Evolutionary conservation across 2,329 filamentous ascomycete genomes (phyloP).

Genomic region (Alternaria postmessia): DNA sequence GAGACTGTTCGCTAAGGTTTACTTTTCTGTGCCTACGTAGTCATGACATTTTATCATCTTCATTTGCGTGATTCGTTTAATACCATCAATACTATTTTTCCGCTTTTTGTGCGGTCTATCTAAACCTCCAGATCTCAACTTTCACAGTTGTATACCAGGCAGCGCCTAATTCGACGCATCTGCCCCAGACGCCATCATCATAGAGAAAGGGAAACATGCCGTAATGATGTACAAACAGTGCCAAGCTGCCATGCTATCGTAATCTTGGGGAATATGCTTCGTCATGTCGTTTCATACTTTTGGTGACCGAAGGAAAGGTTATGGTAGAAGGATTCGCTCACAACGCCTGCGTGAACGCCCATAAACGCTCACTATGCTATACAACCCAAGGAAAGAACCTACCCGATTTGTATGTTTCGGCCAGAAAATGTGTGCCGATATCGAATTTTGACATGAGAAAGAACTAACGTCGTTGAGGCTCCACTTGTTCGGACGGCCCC

Average conservation of each 20-base stretch:
- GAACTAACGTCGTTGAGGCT: slow-evolving; percentile 1
- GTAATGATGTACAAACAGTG: slow-evolving; percentile 33
- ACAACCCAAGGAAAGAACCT: slow-evolving; percentile 32
- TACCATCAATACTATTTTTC: slow-evolving; percentile 17
- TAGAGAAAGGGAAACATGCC: slow-evolving; percentile 18
- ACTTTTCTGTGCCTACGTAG: background rate
- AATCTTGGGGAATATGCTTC: slow-evolving; percentile 40
- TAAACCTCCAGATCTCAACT: slow-evolving; percentile 5
- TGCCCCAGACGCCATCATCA: slow-evolving; percentile 14
- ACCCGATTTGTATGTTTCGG: slow-evolving; percentile 23
- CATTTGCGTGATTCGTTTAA: background rate
- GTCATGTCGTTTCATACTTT: slow-evolving; percentile 44
- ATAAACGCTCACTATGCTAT: slow-evolving; percentile 48
- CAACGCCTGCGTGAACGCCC: slow-evolving; percentile 42
- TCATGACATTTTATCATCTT: background rate
- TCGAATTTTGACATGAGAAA: slow-evolving; percentile 15
- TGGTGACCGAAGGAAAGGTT: slow-evolving; percentile 27
- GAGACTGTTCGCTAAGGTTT: background rate
- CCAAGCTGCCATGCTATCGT: slow-evolving; percentile 30
- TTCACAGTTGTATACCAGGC: slow-evolving; percentile 2
- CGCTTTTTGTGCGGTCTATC: slow-evolving; percentile 22
- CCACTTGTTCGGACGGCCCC: slow-evolving; percentile 3
- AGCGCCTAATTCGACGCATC: slow-evolving; percentile 3
- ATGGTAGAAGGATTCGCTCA: slow-evolving; percentile 22
- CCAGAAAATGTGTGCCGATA: slow-evolving; percentile 14